Base-by-base conservation (phyloP, 306 rosid species). In the Datisca glomerata region DNA sequence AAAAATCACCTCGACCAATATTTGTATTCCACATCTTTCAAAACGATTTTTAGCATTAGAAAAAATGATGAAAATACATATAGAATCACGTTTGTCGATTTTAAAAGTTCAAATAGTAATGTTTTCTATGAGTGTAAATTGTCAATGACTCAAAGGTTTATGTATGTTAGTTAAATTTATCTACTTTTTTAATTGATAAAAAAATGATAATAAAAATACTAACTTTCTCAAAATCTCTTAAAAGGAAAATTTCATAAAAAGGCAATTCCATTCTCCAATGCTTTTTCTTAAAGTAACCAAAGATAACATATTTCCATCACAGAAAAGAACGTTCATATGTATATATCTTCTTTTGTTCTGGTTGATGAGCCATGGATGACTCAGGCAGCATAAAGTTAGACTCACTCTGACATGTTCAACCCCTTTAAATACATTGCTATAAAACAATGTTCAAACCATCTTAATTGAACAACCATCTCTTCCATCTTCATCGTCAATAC, bases 301-400 rank as follows among this genome's bases (percentile, higher is more conserved):
- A 72, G 71, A 70, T 43, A 61, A 54, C 63, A 62, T 50, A 52
- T 40, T 58, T 41, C 48, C 43, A 43, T 37, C 33, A 35, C 21
- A 15, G 19, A 14, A 28, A 8, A 7, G 14, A 22, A 11, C 23
- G 32, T 57, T 48, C 24, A 44, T 45, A 8, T 12, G 21, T 35
- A 22, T 35, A 35, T 45, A 48, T 56, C 43, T 57, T 24, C 55
- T 45, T 43, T 40, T 59, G 27, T 45, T 55, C 22, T 55, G 31
- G 25, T 42, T 51, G 68, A 60, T 55, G 72, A 57, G 57, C 31
- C 57, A 43, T 17, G 35, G 50, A 53, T 65, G 77, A 70, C 47
- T 60, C 68, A 31, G 53, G 55, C 47, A 47, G 20, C 50, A 41
- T 9, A 64, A 70, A 49, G 64, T 24, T 31, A n/a, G 23, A 41